phyloP scores from a whole-genome alignment of 2,329 filamentous ascomycete genomes.

The Coniochaeta sp. region DNA sequence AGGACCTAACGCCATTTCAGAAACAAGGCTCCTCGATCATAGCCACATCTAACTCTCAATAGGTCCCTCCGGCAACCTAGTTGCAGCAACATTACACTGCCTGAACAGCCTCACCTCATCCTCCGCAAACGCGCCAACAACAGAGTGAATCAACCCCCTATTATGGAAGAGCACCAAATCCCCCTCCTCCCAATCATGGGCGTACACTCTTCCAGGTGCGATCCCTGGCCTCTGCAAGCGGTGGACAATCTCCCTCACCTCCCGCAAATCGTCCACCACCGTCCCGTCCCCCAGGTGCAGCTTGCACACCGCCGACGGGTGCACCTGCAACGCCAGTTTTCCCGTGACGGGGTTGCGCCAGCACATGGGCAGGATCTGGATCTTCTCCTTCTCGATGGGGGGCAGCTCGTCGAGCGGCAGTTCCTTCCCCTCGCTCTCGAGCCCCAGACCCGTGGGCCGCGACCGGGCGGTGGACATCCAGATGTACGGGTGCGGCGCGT shows the following conservation, averaged over 20 bases:
- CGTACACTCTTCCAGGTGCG: slow-evolving; percentile 59
- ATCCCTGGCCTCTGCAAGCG: slow-evolving; percentile 66
- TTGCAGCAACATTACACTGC: slow-evolving; percentile 74
- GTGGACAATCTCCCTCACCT: slow-evolving; percentile 63
- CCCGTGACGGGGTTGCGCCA: slow-evolving; percentile 72
- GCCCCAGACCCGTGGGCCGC: slow-evolving; percentile 61
- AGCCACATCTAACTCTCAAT: background rate
- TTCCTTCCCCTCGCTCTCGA: slow-evolving; percentile 60
- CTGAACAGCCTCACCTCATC: slow-evolving; percentile 70
- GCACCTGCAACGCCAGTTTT: slow-evolving; percentile 63
- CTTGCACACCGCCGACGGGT: slow-evolving; percentile 63
- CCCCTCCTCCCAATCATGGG: slow-evolving; percentile 71
- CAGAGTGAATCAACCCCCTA: slow-evolving; percentile 65
- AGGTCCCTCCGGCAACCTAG: slow-evolving; percentile 47
- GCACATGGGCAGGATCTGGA: slow-evolving; percentile 68
- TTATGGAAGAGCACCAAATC: slow-evolving; percentile 77
- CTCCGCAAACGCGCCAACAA: slow-evolving; percentile 66
- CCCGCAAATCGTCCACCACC: slow-evolving; percentile 59
- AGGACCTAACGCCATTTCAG: too few relatives aligned
- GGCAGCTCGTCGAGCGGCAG: slow-evolving; percentile 54
- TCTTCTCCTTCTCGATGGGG: slow-evolving; percentile 55
- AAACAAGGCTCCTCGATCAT: too few relatives aligned
- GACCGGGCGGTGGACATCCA: slow-evolving; percentile 70
- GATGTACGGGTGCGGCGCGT: slow-evolving; percentile 73
- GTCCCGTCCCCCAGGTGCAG: slow-evolving; percentile 61